Percentiles rank a stretch among this genome's conserved stretches.
Evolutionary conservation across 176 grass and related monocot genomes (phyloP).

Genomic region (Saccharum spontaneum): DNA sequence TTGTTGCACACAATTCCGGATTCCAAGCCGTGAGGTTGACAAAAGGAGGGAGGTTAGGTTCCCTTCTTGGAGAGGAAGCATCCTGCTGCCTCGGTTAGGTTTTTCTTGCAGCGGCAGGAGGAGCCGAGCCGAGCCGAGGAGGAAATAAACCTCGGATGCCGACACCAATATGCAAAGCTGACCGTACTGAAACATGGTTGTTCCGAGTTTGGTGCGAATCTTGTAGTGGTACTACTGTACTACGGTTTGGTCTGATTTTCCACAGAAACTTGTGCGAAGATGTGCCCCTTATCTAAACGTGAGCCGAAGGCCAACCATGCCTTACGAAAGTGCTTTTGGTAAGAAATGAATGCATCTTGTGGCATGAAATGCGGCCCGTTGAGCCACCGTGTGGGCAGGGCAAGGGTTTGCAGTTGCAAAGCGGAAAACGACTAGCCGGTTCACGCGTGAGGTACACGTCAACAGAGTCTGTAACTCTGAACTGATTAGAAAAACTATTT

Average conservation of each 20-base stretch:
- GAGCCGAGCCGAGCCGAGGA: no score
- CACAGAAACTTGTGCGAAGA: neutral
- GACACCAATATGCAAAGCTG: neutral
- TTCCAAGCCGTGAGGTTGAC: conserved; percentile 7
- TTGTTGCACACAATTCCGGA: neutral
- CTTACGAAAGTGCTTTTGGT: neutral
- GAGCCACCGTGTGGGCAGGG: no score
- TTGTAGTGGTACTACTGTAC: neutral
- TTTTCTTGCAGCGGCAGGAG: neutral
- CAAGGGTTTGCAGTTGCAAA: no score
- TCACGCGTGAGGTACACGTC: no score
- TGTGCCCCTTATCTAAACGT: no score
- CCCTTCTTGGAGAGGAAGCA: neutral
- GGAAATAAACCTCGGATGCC: neutral
- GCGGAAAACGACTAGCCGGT: no score
- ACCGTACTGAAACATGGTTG: neutral
- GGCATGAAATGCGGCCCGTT: no score
- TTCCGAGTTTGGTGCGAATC: neutral
- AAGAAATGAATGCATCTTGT: no score
- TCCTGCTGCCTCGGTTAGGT: neutral
- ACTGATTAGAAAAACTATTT: no score
- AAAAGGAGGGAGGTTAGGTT: neutral
- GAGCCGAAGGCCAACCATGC: neutral
- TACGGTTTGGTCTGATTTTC: neutral
- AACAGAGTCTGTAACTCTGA: no score